Base-by-base conservation (phyloP, 192 early-diverging fungal species). In the Geranomyces variabilis region DNA sequence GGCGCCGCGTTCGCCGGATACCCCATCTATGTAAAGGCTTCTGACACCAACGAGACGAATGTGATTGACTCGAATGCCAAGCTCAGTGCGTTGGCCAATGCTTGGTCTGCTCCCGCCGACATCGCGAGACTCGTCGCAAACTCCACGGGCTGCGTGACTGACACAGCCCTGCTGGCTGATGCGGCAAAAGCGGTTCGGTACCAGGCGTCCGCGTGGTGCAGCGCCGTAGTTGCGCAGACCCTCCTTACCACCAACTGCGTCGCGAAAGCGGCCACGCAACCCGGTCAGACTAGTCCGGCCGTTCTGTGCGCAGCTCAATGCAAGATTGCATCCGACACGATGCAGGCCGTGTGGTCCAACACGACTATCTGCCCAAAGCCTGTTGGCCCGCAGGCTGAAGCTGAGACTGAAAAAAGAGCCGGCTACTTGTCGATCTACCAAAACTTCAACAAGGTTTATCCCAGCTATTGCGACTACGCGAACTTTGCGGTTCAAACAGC, bases 151-250 rank as follows among this genome's bases (percentile, higher is more conserved):
- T 53, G 51, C 24, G 5, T 26, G 31, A 7, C 31, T 26, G 29
- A 34, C 31, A 33, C 2, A 9, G 58, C 58, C 2, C 9, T 28
- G 15, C 3, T 17, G 9, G 29, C 7, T 30, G 58, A 34, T 28
- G 31, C 24, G 9, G 31, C 58, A 34, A 29, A 26, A 5, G 17
- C 58, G 4, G 21, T 60, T 7, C 58, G 63, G 2, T 64, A 64
- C 43, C 63, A 64, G 63, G 29, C 43, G 41, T 64, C 63, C 41
- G 63, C 21, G 63, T 64, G 43, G 41, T 64, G 63, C 63, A 46
- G 41, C 21, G 63, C 41, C 17, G 19, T 45, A 13, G 44, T 64
- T 10, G 44, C 63, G 2, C 15, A 46, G n/a, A 41, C 34, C 13
- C 21, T 64, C 2, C 63, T 64, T 64, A 29, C 14, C 2, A 64